phyloP scores from a whole-genome alignment of 179 eudicot species.

The Drosera spatulata region DNA sequence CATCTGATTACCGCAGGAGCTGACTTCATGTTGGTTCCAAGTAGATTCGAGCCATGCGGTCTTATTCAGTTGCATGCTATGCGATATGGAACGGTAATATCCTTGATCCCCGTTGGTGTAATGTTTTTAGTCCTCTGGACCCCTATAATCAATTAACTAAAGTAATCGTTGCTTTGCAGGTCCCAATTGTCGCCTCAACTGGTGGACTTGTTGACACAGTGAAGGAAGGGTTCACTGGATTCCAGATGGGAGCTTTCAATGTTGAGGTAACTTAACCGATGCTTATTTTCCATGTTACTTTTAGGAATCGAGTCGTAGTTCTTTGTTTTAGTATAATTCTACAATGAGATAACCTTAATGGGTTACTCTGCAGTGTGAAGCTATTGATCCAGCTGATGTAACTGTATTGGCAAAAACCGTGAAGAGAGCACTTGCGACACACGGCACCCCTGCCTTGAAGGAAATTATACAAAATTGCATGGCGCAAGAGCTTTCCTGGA shows the following conservation, averaged over 20 bases:
- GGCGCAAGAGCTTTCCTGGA: constrained; percentile 96
- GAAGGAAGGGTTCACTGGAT: constrained; percentile 84
- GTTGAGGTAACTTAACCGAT: constrained; percentile 48
- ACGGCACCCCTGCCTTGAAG: constrained; percentile 44
- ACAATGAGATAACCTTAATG: not conserved
- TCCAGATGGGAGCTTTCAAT: constrained; percentile 88
- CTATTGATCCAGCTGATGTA: constrained; percentile 73
- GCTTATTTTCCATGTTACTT: too few species aligned
- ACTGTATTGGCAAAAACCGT: constrained; percentile 52
- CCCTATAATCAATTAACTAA: not conserved
- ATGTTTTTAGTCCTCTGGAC: not conserved
- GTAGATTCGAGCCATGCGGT: constrained; percentile 98
- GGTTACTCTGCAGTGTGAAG: constrained; percentile 45
- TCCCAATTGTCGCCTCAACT: constrained; percentile 83
- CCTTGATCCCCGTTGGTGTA: not conserved
- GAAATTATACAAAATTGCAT: constrained; percentile 86
- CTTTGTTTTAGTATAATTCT: too few species aligned
- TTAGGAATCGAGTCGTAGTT: too few species aligned
- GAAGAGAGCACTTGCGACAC: constrained; percentile 47
- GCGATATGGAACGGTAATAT: constrained; percentile 82
- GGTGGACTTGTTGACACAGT: constrained; percentile 95
- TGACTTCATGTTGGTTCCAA: constrained; percentile 76
- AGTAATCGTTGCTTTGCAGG: constrained; percentile 25
- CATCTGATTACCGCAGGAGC: constrained; percentile 91
- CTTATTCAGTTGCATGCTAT: constrained; percentile 95